These are phyloP conservation scores for Camellia sinensis DNA, from an alignment of 148 eudicot genomes.

Conservation along the genomic window DNA sequence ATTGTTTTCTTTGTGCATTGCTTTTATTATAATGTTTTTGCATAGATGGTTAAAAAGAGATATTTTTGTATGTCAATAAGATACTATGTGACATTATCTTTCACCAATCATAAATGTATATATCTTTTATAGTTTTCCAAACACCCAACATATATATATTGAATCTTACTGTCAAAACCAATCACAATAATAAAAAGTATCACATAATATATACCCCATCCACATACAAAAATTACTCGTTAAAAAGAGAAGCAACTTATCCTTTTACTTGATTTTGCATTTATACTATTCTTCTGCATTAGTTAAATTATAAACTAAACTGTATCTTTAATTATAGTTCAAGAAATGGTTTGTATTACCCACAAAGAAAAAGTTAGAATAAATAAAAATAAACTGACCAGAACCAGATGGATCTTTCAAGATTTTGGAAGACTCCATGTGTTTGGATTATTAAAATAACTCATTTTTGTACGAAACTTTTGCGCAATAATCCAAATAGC, in stretches of 20 bases:
- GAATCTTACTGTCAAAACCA: too few species aligned
- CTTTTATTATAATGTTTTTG: conserved; percentile 5
- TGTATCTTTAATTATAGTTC: neutral
- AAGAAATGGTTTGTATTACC: neutral
- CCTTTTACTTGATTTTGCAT: conserved; percentile 12
- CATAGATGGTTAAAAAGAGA: neutral
- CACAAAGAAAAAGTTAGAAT: neutral
- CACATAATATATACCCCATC: too few species aligned
- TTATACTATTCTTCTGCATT: neutral
- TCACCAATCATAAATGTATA: too few species aligned
- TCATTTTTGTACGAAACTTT: neutral
- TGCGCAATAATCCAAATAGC: neutral
- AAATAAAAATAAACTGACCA: neutral
- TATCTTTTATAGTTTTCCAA: too few species aligned
- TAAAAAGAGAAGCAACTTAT: conserved; percentile 15
- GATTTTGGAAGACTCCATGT: conserved; percentile 3
- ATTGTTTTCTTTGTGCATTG: neutral
- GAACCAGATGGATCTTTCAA: conserved; percentile 11
- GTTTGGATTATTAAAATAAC: neutral
- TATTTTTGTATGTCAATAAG: too few species aligned
- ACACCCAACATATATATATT: too few species aligned
- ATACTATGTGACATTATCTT: too few species aligned
- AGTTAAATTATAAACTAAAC: neutral
- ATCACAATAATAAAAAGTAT: too few species aligned
- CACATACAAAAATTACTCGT: too few species aligned